A percentile compares a stretch with the other conserved stretches of the same genome.
These are phyloP conservation scores for Mucor plumbeus DNA, from an alignment of 371 early-diverging fungal genomes.

Conservation along the genomic window DNA sequence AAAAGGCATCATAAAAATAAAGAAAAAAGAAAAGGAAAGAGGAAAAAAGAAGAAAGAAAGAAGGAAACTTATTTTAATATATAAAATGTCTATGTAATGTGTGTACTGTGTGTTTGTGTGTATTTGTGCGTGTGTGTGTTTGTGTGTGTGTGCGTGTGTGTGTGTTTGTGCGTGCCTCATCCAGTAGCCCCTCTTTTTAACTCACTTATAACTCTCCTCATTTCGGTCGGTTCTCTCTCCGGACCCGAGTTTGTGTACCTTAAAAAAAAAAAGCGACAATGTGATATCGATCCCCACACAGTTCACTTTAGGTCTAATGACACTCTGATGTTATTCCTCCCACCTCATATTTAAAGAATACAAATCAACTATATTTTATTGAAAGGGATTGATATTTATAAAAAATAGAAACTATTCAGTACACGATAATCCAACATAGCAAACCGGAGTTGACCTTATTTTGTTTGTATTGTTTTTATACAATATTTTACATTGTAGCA, in stretches of 20 bases:
- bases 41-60: constrained; percentile 11
- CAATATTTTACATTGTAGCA: too few relatives aligned
- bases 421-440: too few relatives aligned
- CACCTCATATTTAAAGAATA: not conserved
- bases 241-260: constrained; percentile 30
- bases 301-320: constrained; percentile 7
- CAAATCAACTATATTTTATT: too few relatives aligned
- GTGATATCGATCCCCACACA: constrained; percentile 23
- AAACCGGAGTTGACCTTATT: too few relatives aligned
- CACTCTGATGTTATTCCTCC: not conserved
- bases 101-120: not conserved
- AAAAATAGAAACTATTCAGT: too few relatives aligned
- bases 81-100: not conserved
- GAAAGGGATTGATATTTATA: too few relatives aligned
- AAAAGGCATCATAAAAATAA: constrained; percentile 23
- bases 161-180: constrained; percentile 1
- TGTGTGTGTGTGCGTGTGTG: not conserved
- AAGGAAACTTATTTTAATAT: not conserved
- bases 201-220: not conserved
- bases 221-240: constrained; percentile 34
- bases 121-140: not conserved
- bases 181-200: constrained; percentile 2
- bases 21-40: constrained; percentile 8
- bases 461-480: too few relatives aligned
- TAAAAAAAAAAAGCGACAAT: constrained; percentile 11